Percentiles rank a stretch among this genome's conserved stretches.
Conservation (phyloP, 2,329 filamentous ascomycete genomes). For the Simplicillium sp. region DNA sequence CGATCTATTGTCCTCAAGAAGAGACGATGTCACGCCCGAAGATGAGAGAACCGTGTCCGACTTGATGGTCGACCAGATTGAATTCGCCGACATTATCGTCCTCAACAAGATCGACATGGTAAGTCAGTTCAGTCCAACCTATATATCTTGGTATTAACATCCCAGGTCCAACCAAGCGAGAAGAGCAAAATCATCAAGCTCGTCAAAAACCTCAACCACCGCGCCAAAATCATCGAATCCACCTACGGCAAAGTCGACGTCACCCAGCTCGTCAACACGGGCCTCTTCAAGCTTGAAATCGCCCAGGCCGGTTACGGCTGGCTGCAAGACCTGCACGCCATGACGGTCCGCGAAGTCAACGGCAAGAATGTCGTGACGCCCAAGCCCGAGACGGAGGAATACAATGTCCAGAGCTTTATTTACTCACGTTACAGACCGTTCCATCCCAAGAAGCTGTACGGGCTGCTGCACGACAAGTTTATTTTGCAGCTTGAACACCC, state of each 20-base stretch:
- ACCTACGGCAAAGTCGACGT: constrained; percentile 52
- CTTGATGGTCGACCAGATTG: constrained; percentile 68
- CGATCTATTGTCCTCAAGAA: constrained; percentile 56
- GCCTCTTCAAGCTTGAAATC: constrained; percentile 53
- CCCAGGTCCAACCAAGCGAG: constrained; percentile 26
- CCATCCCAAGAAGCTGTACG: constrained; percentile 35
- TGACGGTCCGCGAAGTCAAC: constrained; percentile 49
- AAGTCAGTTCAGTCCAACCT: constrained; percentile 2
- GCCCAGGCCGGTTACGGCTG: constrained; percentile 59
- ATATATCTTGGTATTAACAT: not conserved
- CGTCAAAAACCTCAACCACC: constrained; percentile 54
- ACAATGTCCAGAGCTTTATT: constrained; percentile 62
- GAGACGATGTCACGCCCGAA: constrained; percentile 51
- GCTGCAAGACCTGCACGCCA: constrained; percentile 60
- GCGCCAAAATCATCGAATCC: constrained; percentile 53
- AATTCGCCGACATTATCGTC: constrained; percentile 66
- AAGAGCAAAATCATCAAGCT: constrained; percentile 39
- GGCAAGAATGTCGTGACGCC: constrained; percentile 46
- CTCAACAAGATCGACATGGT: constrained; percentile 63
- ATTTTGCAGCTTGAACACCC: constrained; percentile 37
- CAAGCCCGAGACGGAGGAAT: constrained; percentile 64
- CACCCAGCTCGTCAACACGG: constrained; percentile 54
- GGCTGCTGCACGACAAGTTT: constrained; percentile 37
- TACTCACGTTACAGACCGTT: constrained; percentile 52
- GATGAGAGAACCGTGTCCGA: constrained; percentile 68